Conservation (phyloP, 2,329 filamentous ascomycete genomes). For the Hypoxylon sp. region DNA sequence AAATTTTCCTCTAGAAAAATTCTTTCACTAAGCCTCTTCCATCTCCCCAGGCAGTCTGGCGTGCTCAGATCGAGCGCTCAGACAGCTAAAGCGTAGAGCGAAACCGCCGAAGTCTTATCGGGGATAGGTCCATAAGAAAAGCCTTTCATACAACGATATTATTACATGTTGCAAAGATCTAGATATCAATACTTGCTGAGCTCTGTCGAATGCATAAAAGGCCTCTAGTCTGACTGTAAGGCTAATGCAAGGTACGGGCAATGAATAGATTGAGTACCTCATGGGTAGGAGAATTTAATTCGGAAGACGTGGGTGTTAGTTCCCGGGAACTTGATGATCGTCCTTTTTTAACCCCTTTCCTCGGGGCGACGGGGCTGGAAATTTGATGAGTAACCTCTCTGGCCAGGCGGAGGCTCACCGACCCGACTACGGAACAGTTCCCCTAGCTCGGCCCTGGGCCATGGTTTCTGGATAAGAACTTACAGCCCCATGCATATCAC, state of each 20-base stretch:
- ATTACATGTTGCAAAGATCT: conserved; percentile 4
- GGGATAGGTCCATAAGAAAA: conserved; percentile 7
- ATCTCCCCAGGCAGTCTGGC: conserved; percentile 6
- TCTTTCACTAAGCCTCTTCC: conserved; percentile 16
- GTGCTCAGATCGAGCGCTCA: conserved; percentile 15
- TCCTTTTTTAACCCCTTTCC: neutral
- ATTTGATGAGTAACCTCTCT: conserved; percentile 4
- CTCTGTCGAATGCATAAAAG: conserved; percentile 33
- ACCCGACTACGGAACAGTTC: neutral
- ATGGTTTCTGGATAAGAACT: neutral
- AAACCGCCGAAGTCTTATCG: conserved; percentile 1
- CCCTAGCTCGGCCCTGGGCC: too few species aligned
- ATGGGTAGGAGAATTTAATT: too few species aligned
- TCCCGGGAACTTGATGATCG: conserved; percentile 5
- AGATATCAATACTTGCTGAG: conserved; percentile 10
- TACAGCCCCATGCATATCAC: neutral
- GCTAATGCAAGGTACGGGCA: conserved; percentile 43
- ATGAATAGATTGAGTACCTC: conserved; percentile 17
- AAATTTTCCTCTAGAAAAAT: conserved; percentile 28
- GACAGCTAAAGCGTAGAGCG: conserved; percentile 9
- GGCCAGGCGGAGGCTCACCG: neutral
- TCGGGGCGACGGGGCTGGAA: neutral
- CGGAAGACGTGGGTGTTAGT: too few species aligned
- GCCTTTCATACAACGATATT: neutral
- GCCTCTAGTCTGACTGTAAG: conserved; percentile 26